Conservation (phyloP, 257 asterid genomes). For the Solanum arcanum region DNA sequence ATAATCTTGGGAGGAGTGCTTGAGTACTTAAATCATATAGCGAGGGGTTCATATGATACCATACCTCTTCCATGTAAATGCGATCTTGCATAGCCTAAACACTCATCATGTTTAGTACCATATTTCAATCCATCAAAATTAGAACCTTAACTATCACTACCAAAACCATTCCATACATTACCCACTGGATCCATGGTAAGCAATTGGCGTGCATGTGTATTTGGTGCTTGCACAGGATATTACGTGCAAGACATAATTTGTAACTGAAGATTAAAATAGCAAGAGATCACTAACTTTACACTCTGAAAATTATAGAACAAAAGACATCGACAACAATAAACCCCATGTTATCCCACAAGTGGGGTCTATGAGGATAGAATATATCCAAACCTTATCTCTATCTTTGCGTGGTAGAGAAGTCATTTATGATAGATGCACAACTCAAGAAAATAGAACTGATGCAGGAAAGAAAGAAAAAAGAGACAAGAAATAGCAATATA, state of each 20-base stretch:
- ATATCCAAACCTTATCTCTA: not conserved
- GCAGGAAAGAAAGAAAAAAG: not conserved
- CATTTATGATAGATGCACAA: not conserved
- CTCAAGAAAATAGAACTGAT: not conserved
- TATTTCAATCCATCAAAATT: not conserved
- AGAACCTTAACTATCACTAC: not conserved
- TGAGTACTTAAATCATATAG: not conserved
- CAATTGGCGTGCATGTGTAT: not conserved
- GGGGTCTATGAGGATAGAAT: not conserved
- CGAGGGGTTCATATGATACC: not conserved
- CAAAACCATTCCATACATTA: not conserved
- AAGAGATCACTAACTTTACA: not conserved
- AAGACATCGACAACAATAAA: not conserved
- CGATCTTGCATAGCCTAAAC: not conserved
- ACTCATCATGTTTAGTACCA: not conserved
- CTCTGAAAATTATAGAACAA: not conserved
- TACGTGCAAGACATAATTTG: not conserved
- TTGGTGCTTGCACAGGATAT: not conserved
- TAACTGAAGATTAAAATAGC: not conserved
- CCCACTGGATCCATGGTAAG: not conserved
- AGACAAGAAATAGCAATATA: not conserved
- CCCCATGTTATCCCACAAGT: not conserved
- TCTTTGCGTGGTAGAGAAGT: not conserved
- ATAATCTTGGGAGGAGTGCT: not conserved
- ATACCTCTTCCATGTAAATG: not conserved